These are phyloP conservation scores for Hemileccinum impolitum DNA, from an alignment of 768 basidiomycete species.

Conservation along the genomic window DNA sequence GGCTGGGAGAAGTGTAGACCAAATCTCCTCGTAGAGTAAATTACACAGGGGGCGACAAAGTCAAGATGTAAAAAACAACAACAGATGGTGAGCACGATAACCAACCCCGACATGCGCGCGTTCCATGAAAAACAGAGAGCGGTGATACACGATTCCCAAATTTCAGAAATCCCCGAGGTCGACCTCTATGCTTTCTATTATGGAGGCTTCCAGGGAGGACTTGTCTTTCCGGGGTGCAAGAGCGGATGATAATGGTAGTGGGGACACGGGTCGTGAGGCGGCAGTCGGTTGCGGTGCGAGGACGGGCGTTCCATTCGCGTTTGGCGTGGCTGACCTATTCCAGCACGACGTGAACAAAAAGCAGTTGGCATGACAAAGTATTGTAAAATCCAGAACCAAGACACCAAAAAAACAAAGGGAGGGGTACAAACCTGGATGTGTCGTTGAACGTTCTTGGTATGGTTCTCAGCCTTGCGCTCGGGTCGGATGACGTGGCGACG, in stretches of 20 bases:
- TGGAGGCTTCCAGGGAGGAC: slow-evolving; percentile 46
- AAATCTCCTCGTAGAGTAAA: neutral
- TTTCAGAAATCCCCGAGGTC: slow-evolving; percentile 74
- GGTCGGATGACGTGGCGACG: slow-evolving; percentile 46
- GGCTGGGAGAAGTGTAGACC: neutral
- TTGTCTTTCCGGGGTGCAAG: slow-evolving; percentile 33
- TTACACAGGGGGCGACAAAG: neutral
- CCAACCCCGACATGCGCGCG: neutral
- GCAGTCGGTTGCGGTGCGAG: slow-evolving; percentile 28
- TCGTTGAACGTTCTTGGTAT: slow-evolving; percentile 55
- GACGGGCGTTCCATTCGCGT: slow-evolving; percentile 45
- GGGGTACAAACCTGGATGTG: slow-evolving; percentile 56
- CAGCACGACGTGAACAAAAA: slow-evolving; percentile 6
- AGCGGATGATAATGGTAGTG: slow-evolving; percentile 26
- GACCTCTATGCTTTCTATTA: slow-evolving; percentile 68
- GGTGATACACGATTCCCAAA: slow-evolving; percentile 1
- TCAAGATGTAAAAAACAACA: neutral
- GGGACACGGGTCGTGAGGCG: slow-evolving; percentile 35
- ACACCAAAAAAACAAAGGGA: neutral
- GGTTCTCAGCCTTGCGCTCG: slow-evolving; percentile 67
- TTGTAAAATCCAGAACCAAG: slow-evolving; percentile 15
- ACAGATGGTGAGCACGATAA: neutral
- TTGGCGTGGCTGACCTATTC: slow-evolving; percentile 41
- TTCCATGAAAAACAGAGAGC: neutral
- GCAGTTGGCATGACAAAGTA: slow-evolving; percentile 13